Percentiles rank a stretch among this genome's conserved stretches.
These are phyloP conservation scores for Lodderomyces theae DNA, from an alignment of 1,139 yeast genomes.

Conservation along the genomic window DNA sequence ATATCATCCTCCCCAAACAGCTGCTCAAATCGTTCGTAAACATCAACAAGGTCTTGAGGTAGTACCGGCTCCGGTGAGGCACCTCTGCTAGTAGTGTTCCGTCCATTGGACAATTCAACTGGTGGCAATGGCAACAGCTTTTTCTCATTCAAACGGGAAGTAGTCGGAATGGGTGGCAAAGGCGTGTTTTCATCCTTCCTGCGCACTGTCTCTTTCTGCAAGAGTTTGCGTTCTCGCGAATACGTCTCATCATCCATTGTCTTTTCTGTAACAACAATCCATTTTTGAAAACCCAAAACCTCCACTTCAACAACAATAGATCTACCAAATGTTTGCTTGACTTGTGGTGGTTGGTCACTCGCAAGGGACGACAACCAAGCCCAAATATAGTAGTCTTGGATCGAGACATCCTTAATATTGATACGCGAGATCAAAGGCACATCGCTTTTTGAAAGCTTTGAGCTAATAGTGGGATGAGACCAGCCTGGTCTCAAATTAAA, in stretches of 20 bases:
- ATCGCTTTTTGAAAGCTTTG: conserved; percentile 20
- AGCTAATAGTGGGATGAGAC: conserved; percentile 24
- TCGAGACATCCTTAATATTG: conserved; percentile 58
- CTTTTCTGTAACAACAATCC: conserved; percentile 78
- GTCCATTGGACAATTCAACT: too few relatives aligned
- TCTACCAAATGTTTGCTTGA: conserved; percentile 73
- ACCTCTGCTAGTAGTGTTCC: too few relatives aligned
- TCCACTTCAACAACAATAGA: conserved; percentile 73
- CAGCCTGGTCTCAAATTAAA: conserved; percentile 44
- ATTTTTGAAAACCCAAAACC: conserved; percentile 73
- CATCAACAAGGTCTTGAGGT: conserved; percentile 2
- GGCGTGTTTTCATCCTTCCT: conserved; percentile 3
- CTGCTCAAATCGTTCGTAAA: conserved; percentile 10
- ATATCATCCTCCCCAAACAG: conserved; percentile 15
- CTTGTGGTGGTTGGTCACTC: conserved; percentile 64
- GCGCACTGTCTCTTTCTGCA: not conserved
- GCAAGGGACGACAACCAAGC: conserved; percentile 82
- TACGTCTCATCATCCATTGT: conserved; percentile 44
- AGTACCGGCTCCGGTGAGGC: not conserved
- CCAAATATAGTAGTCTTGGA: conserved; percentile 89
- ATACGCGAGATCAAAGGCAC: conserved; percentile 49
- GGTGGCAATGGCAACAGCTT: conserved; percentile 2
- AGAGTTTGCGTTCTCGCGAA: not conserved
- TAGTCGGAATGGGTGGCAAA: conserved; percentile 5
- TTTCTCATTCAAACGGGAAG: not conserved